These are phyloP conservation scores for Chaetomium tenue DNA, from an alignment of 495 filamentous ascomycete genomes.

Conservation along the genomic window DNA sequence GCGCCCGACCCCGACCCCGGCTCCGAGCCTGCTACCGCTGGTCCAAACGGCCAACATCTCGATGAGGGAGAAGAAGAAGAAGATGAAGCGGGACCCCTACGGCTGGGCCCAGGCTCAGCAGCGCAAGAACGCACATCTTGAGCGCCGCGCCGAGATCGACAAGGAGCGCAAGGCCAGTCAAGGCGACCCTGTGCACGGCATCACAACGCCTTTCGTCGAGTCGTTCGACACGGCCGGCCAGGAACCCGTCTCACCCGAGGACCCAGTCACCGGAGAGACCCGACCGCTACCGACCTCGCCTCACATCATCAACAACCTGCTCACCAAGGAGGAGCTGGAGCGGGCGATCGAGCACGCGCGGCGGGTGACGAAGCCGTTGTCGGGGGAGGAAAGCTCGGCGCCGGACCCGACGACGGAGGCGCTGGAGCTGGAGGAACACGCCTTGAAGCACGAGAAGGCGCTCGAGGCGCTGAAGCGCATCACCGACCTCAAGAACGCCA, in stretches of 20 bases:
- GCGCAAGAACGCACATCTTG: conserved; percentile 75
- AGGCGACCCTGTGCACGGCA: conserved; percentile 76
- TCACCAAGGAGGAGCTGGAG: conserved; percentile 63
- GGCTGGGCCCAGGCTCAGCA: conserved; percentile 69
- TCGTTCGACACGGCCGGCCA: conserved; percentile 66
- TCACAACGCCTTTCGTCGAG: conserved; percentile 76
- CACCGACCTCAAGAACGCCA: conserved; percentile 68
- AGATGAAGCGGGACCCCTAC: conserved; percentile 62
- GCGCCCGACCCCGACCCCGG: conserved; percentile 41
- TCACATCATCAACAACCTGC: conserved; percentile 68
- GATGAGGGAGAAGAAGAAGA: conserved; percentile 46
- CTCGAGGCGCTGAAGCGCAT: conserved; percentile 72
- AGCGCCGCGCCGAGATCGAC: conserved; percentile 65
- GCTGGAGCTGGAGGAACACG: conserved; percentile 37
- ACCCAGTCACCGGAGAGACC: conserved; percentile 35
- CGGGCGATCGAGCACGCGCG: conserved; percentile 62
- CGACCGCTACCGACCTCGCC: conserved; percentile 43
- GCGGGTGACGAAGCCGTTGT: conserved; percentile 58
- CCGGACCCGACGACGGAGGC: conserved; percentile 50
- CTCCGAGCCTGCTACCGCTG: conserved; percentile 43
- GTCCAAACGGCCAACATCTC: conserved; percentile 53
- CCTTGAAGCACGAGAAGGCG: conserved; percentile 53
- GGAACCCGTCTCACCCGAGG: conserved; percentile 36
- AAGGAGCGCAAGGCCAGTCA: conserved; percentile 56
- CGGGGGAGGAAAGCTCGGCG: conserved; percentile 34